Evolutionary conservation across 805 yeast genomes (phyloP), one percentile per base, ranked within the genome.

Genomic region (Cyberlindnera xylosilytica): DNA sequence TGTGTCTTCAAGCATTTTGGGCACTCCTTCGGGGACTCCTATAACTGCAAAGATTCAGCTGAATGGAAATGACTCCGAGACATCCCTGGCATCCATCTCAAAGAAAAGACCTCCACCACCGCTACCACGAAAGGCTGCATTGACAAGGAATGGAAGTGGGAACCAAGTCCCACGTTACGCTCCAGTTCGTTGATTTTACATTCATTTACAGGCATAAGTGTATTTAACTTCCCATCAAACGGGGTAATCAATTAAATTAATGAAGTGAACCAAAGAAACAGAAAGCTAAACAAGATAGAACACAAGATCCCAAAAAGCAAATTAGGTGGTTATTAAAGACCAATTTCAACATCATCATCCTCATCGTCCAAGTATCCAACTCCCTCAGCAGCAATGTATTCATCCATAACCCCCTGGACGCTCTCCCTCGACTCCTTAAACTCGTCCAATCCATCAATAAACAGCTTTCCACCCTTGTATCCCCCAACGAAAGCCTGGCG

Each of bases 401-500:
- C 93, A 35, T 81, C 85, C 36, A 91, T 83, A 12, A 87, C 75
- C 33, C 76, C 75, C 54, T 83, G 78, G 0, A 89, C 91, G 34
- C 82, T 83, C 53, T 82, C 78, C 52, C 91, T 75, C 4, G 90
- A 69, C 50, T 86, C 81, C 42, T 79, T 86, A 56, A 91, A 91
- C 46, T 95, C 98, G 22, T 62, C 66, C 41, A 66, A 57, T n/a
- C 63, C 68, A 45, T 63, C 64, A 42, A 61, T 62, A 39, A 70
- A 68, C 50, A 66, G 44, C 33, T 53, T 60, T 2, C 72, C 70
- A 34, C 69, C 70, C 51, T 64, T 74, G 66, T 87, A 93, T 41
- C 82, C 82, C 47, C 85, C 89, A 40, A 91, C 65, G 57, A 90
- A 93, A 0, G 98, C 98, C 35, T 80, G 79, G 45, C 95, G 74